A percentile compares a stretch with the other conserved stretches of the same genome.
phyloP scores from a whole-genome alignment of 163 green algal genomes.

The Volvox carteri region DNA sequence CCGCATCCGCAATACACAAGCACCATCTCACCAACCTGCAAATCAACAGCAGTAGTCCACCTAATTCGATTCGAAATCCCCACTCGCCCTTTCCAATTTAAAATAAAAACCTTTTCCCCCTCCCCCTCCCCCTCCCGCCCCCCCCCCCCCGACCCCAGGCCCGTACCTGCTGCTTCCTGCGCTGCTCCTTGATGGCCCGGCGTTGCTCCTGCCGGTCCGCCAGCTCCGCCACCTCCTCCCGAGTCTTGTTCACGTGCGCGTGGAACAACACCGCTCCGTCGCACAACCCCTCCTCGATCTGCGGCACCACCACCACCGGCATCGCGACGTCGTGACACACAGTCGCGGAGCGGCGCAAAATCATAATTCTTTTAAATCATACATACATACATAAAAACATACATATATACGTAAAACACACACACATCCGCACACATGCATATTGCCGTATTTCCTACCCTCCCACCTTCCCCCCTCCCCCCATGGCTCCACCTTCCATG shows the following conservation, averaged over 20 bases:
- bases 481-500: no score
- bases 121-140: background rate
- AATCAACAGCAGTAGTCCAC: background rate
- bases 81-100: no score
- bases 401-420: background rate
- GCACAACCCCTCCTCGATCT: conserved; percentile 95
- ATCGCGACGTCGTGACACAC: background rate
- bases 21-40: no score
- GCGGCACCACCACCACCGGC: background rate
- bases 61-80: no score
- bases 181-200: conserved; percentile 63
- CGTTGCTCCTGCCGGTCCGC: conserved; percentile 3
- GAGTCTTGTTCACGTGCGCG: conserved; percentile 73
- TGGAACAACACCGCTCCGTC: conserved; percentile 94
- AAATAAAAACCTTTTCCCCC: no score
- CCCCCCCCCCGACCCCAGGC: background rate
- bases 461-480: background rate
- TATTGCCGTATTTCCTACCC: background rate
- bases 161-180: conserved; percentile 73
- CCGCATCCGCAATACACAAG: no score
- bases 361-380: no score
- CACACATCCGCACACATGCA: background rate
- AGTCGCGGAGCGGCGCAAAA: no score
- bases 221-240: conserved; percentile 65
- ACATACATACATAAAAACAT: no score